Percentiles rank a stretch among this genome's conserved stretches.
Conservation (phyloP, 2,329 filamentous ascomycete species). For the Zymoseptoria pseudotritici region DNA sequence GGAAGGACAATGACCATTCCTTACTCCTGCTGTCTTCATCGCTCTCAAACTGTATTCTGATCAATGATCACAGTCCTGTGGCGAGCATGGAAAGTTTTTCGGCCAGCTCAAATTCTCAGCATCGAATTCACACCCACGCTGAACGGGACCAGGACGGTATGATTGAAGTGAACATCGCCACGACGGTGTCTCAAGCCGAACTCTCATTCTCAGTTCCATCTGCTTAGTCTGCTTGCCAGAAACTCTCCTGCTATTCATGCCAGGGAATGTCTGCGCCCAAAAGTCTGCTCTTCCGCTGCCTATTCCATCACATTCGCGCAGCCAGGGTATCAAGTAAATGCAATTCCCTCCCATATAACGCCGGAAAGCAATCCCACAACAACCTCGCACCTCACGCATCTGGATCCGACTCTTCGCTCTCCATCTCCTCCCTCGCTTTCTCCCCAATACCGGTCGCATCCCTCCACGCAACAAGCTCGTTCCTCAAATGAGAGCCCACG, state of each 20-base stretch:
- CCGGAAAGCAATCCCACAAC: neutral
- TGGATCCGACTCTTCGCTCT: constrained; percentile 7
- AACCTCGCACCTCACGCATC: constrained; percentile 9
- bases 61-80: too few relatives aligned
- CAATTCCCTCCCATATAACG: neutral
- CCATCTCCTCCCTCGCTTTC: neutral
- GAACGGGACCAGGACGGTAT: too few relatives aligned
- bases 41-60: too few relatives aligned
- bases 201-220: neutral
- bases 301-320: neutral
- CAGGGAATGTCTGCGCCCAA: neutral
- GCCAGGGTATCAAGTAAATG: neutral
- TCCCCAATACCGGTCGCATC: constrained; percentile 27
- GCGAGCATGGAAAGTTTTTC: too few relatives aligned
- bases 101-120: too few relatives aligned
- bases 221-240: neutral
- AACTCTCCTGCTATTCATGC: neutral
- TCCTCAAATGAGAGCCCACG: constrained; percentile 46
- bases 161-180: too few relatives aligned
- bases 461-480: constrained; percentile 42
- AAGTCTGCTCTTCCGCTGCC: neutral
- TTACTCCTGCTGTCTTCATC: too few relatives aligned
- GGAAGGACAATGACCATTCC: too few relatives aligned
- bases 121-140: too few relatives aligned
- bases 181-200: neutral